These are phyloP conservation scores for Neopestalotiopsis clavispora DNA, from an alignment of 2,329 filamentous ascomycete genomes.

Conservation along the genomic window DNA sequence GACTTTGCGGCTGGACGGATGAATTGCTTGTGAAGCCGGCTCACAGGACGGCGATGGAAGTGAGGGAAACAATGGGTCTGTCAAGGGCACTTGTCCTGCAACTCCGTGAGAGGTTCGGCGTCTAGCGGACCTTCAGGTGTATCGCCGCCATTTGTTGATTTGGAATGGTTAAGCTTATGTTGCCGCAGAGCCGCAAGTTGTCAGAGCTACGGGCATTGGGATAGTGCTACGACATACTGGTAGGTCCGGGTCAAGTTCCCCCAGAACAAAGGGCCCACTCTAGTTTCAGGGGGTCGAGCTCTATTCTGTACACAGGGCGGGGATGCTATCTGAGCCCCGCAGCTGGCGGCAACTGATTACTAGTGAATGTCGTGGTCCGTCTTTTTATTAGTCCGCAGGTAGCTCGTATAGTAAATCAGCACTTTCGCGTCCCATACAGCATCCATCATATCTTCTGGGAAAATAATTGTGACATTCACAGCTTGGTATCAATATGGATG, in stretches of 20 bases:
- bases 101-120: not conserved
- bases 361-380: too few species aligned
- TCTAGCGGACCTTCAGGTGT: not conserved
- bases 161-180: conserved; percentile 9
- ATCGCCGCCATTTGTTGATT: not conserved
- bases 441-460: too few species aligned
- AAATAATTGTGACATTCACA: too few species aligned
- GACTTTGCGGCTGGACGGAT: not conserved
- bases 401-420: too few species aligned
- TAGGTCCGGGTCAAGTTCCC: not conserved
- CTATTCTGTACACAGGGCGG: not conserved
- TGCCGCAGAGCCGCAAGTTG: conserved; percentile 10
- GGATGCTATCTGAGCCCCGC: not conserved
- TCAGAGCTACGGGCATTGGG: not conserved
- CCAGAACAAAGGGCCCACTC: conserved; percentile 3
- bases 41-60: not conserved
- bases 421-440: too few species aligned
- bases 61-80: not conserved
- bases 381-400: too few species aligned
- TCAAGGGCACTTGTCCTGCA: not conserved
- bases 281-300: not conserved
- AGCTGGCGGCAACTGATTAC: conserved; percentile 5
- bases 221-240: not conserved
- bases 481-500: too few species aligned
- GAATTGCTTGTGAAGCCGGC: too few species aligned